phyloP scores from a whole-genome alignment of 1,284 basidiomycete species.

The Trichosporon asahii region DNA sequence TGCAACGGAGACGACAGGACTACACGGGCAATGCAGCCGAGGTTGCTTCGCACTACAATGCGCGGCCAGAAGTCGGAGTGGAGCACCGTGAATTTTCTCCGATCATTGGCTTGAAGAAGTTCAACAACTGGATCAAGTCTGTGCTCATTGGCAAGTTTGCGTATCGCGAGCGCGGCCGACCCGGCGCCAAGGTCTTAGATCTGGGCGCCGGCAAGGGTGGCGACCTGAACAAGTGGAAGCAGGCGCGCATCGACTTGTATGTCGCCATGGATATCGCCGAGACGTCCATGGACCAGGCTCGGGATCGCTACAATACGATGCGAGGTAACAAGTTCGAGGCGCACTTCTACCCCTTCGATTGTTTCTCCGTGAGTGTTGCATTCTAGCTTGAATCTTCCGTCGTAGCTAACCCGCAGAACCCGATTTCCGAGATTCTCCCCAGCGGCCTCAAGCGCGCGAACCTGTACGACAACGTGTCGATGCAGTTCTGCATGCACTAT shows the following conservation, averaged over 20 bases:
- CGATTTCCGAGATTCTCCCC: slow-evolving; percentile 68
- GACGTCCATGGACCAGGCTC: slow-evolving; percentile 87
- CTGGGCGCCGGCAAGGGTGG: slow-evolving; percentile 98
- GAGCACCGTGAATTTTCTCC: slow-evolving; percentile 81
- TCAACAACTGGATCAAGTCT: slow-evolving; percentile 99
- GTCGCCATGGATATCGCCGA: slow-evolving; percentile 86
- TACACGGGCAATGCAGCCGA: slow-evolving; percentile 37
- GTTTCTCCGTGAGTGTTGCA: slow-evolving; percentile 61
- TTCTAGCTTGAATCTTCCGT: neutral
- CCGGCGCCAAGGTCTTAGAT: slow-evolving; percentile 72
- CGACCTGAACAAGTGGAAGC: slow-evolving; percentile 92
- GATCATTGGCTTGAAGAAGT: slow-evolving; percentile 92
- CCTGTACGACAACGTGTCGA: slow-evolving; percentile 84
- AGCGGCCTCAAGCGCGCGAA: slow-evolving; percentile 56
- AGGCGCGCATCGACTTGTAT: slow-evolving; percentile 75
- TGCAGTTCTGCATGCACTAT: slow-evolving; percentile 99
- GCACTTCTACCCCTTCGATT: slow-evolving; percentile 81
- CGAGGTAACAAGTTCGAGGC: slow-evolving; percentile 64
- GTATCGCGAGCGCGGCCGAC: slow-evolving; percentile 24
- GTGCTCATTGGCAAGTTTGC: slow-evolving; percentile 81
- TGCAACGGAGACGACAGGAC: slow-evolving; percentile 4
- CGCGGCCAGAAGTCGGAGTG: slow-evolving; percentile 83
- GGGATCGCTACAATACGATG: slow-evolving; percentile 60
- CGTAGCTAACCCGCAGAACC: slow-evolving; percentile 50
- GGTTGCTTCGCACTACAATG: slow-evolving; percentile 64